These are phyloP conservation scores for Ascochyta rabiei DNA, from an alignment of 2,329 filamentous ascomycete species.

Conservation along the genomic window DNA sequence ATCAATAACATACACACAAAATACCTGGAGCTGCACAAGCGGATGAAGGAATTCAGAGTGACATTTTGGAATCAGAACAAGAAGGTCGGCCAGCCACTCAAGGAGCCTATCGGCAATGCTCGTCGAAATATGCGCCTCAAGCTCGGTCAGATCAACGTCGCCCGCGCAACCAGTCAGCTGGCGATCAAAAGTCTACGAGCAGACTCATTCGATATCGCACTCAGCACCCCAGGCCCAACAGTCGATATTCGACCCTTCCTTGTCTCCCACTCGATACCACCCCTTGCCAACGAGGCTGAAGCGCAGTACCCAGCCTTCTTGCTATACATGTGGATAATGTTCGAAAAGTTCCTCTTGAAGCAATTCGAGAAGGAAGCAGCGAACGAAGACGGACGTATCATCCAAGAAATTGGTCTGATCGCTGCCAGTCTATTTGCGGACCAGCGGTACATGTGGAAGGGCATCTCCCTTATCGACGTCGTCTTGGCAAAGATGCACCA, in stretches of 20 bases:
- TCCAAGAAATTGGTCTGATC: constrained; percentile 80
- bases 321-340: constrained; percentile 76
- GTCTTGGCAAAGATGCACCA: constrained; percentile 85
- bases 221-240: constrained; percentile 33
- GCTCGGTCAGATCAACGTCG: constrained; percentile 44
- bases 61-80: constrained; percentile 36
- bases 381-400: constrained; percentile 52
- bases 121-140: constrained; percentile 39
- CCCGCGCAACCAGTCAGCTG: constrained; percentile 33
- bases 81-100: constrained; percentile 32
- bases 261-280: constrained; percentile 40
- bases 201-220: constrained; percentile 35
- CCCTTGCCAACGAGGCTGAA: constrained; percentile 34
- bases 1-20: constrained; percentile 41
- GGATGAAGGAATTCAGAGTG: constrained; percentile 46
- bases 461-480: constrained; percentile 76
- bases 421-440: constrained; percentile 76
- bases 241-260: constrained; percentile 47
- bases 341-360: constrained; percentile 73
- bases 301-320: constrained; percentile 53
- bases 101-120: constrained; percentile 38
- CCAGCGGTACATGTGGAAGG: constrained; percentile 70
- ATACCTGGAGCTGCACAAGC: constrained; percentile 44
- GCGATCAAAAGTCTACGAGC: constrained; percentile 38
- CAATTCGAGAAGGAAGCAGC: constrained; percentile 58